Evolutionary conservation across 345 rosid species (phyloP).

Genomic region (Cardamine chenopodiifolia): DNA sequence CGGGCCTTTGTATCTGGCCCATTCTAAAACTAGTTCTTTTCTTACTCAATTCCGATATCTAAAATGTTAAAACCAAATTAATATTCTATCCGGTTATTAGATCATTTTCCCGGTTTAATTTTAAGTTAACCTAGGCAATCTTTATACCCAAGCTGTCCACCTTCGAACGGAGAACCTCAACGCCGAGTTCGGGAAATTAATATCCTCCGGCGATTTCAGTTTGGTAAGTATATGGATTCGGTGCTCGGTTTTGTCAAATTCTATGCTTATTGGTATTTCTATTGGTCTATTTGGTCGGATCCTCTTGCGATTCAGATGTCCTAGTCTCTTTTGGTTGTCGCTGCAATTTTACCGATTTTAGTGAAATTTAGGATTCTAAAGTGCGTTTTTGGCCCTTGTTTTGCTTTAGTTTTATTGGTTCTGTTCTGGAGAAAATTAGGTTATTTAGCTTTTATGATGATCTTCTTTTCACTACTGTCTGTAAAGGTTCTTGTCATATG

Average conservation of each 20-base stretch:
- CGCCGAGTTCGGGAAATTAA: neutral
- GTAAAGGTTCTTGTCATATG: neutral
- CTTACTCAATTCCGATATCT: neutral
- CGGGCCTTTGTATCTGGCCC: conserved; percentile 13
- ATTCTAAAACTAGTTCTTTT: neutral
- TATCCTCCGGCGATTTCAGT: neutral
- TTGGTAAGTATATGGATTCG: conserved; percentile 5
- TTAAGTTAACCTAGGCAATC: conserved; percentile 1
- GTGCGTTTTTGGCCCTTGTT: neutral
- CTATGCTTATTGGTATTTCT: neutral
- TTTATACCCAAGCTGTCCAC: neutral
- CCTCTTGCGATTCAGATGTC: neutral
- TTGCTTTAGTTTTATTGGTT: neutral
- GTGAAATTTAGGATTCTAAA: neutral
- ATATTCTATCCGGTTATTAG: neutral
- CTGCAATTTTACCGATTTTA: neutral
- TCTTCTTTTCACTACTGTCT: conserved; percentile 9
- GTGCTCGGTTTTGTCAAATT: neutral
- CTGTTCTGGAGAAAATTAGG: neutral
- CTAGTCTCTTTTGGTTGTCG: conserved; percentile 17
- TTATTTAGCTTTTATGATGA: neutral
- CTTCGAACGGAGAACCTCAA: neutral
- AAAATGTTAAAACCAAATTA: neutral
- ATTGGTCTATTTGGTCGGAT: conserved; percentile 4
- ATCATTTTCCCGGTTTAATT: neutral